A percentile compares a stretch with the other conserved stretches of the same genome.
Evolutionary conservation across 306 rosid genomes (phyloP).

Genomic region (Senna tora): DNA sequence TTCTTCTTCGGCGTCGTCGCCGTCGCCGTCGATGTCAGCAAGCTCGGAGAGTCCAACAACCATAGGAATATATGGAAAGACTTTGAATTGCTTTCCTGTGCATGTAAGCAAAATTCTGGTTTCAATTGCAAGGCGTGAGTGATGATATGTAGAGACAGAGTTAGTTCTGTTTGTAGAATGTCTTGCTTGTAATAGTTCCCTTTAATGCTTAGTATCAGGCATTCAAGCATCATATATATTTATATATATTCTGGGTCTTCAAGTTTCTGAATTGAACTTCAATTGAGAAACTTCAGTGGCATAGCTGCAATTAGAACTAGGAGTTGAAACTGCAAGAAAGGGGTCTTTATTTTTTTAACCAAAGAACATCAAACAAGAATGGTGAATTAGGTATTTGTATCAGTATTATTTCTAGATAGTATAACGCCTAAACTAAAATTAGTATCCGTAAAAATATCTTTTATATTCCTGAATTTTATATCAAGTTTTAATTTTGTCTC

Average conservation of each 20-base stretch:
- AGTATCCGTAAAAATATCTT: too few species aligned
- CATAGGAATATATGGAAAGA: slow-evolving; percentile 36
- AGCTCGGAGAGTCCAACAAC: slow-evolving; percentile 41
- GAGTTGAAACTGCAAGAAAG: too few species aligned
- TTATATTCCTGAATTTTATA: too few species aligned
- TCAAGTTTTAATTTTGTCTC: too few species aligned
- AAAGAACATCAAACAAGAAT: too few species aligned
- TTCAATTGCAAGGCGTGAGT: slow-evolving; percentile 50
- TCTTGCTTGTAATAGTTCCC: background rate
- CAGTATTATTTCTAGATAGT: background rate
- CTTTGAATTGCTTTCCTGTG: slow-evolving; percentile 64
- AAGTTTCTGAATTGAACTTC: background rate
- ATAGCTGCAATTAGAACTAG: background rate
- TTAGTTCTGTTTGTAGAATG: background rate
- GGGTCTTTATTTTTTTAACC: too few species aligned
- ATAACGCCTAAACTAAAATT: too few species aligned
- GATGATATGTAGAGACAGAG: background rate
- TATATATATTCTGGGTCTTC: too few species aligned
- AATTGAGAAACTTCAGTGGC: too few species aligned
- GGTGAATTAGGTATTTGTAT: background rate
- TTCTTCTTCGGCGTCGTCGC: slow-evolving; percentile 35
- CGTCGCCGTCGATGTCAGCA: slow-evolving; percentile 40
- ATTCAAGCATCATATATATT: too few species aligned
- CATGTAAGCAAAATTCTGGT: slow-evolving; percentile 44
- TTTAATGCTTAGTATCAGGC: too few species aligned